Evolutionary conservation across 2,329 filamentous ascomycete species (phyloP).

Genomic region (Aspergillus fructus): DNA sequence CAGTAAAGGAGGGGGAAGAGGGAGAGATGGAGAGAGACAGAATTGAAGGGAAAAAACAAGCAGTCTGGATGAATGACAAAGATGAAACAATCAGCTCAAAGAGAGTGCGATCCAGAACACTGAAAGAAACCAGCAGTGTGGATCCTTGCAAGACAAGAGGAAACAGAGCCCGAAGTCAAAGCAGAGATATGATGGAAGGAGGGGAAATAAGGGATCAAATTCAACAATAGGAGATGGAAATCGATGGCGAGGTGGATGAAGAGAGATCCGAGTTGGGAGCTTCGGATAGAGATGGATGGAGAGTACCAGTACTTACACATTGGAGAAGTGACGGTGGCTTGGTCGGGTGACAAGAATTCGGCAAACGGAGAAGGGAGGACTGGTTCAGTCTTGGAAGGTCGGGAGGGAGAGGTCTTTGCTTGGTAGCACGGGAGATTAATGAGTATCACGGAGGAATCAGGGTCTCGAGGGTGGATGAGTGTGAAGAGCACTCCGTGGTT

Average conservation of each 20-base stretch:
- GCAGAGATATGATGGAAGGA: conserved; percentile 1
- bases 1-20: not conserved
- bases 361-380: conserved; percentile 13
- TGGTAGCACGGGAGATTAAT: conserved; percentile 3
- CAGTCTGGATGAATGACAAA: not conserved
- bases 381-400: not conserved
- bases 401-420: not conserved
- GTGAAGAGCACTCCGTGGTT: not conserved
- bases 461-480: not conserved
- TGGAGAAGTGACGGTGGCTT: conserved; percentile 15
- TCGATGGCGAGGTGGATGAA: not conserved
- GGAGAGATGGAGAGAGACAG: not conserved
- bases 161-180: not conserved
- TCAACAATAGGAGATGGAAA: conserved; percentile 1
- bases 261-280: too few relatives aligned
- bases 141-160: conserved; percentile 2
- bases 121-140: conserved; percentile 10
- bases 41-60: not conserved
- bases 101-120: conserved; percentile 5
- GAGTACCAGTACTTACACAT: conserved; percentile 21
- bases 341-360: not conserved
- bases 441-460: not conserved
- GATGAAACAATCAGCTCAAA: conserved; percentile 1
- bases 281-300: not conserved
- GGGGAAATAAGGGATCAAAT: conserved; percentile 7